phyloP scores from a whole-genome alignment of 1,139 yeast species.

The Pichia sp. region DNA sequence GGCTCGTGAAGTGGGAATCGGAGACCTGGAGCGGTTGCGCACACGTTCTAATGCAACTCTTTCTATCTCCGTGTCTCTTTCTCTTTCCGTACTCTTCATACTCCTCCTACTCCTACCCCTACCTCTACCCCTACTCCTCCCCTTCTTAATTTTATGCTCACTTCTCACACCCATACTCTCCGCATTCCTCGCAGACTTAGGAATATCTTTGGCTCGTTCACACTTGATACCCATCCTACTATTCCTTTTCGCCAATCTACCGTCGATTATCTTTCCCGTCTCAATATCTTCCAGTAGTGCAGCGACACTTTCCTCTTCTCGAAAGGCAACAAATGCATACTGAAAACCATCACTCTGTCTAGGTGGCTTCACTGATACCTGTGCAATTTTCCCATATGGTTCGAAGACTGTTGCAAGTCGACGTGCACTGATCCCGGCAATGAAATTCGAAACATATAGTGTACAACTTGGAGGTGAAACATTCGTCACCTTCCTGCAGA shows the following conservation, averaged over 20 bases:
- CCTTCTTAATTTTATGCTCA: neutral
- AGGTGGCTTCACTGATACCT: slow-evolving; percentile 68
- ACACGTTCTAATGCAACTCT: neutral
- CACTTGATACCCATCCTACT: slow-evolving; percentile 42
- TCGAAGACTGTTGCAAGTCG: slow-evolving; percentile 66
- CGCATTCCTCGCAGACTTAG: slow-evolving; percentile 31
- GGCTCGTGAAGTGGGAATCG: neutral
- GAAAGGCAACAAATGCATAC: slow-evolving; percentile 69
- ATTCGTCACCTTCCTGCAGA: neutral
- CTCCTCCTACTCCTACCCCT: slow-evolving; percentile 1
- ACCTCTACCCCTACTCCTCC: neutral
- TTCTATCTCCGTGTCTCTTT: neutral
- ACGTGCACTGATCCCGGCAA: slow-evolving; percentile 47
- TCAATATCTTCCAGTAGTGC: slow-evolving; percentile 48
- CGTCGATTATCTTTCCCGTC: slow-evolving; percentile 27
- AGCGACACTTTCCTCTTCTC: slow-evolving; percentile 53
- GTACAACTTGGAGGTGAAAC: too few species aligned
- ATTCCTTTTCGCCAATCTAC: slow-evolving; percentile 30
- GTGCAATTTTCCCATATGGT: slow-evolving; percentile 57
- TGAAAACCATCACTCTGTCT: slow-evolving; percentile 56
- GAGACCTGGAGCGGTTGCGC: neutral
- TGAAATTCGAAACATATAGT: neutral
- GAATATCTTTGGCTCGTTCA: slow-evolving; percentile 50
- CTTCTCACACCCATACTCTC: neutral
- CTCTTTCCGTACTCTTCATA: neutral